Evolutionary conservation across 1,284 basidiomycete species (phyloP), one percentile per base, ranked within the genome.

Genomic region (Wolfiporia cocos): DNA sequence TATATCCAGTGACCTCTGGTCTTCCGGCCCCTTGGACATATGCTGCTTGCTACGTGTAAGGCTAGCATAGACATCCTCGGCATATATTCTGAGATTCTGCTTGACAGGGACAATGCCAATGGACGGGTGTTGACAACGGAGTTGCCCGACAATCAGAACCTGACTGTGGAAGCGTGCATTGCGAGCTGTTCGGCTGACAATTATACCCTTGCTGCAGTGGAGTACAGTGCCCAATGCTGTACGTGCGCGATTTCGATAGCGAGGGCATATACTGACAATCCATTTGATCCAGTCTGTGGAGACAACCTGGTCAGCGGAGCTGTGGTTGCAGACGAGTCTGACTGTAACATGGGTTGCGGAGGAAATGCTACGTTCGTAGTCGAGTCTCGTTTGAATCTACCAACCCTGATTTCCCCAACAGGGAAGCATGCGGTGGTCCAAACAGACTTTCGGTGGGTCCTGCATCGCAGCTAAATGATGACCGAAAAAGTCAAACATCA

Each of bases 341-440:
- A 71, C 37, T 89, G 86, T 51, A 74, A 73, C 56, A 82, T 81
- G 78, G 71, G 65, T 3, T 88, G 85, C 48, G 71, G 70, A 21
- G 85, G 80, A 11, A 78, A 76, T 48, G 31, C 74, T n/a, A 68
- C 71, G 82, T 84, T 49, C 53, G 76, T 63, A 10, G 26, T 43
- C 9, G 11, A 26, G 39, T 45, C 22, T 37, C 21, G 35, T 37
- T 12, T 37, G 6, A 12, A n/a, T n/a, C n/a, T n/a, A n/a, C n/a
- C n/a, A n/a, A n/a, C n/a, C n/a, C n/a, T n/a, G n/a, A n/a, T n/a
- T n/a, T 24, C 7, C 18, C 12, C 7, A 34, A 35, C 50, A 85
- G 79, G 19, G 70, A 85, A 59, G 74, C 75, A 32, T 87, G 85
- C 49, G 86, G 86, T 52, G 83, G 76, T 9, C 72, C 77, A 2